phyloP scores from a whole-genome alignment of 2,329 filamentous ascomycete species.

The Magnaporthiopsis incrustans region DNA sequence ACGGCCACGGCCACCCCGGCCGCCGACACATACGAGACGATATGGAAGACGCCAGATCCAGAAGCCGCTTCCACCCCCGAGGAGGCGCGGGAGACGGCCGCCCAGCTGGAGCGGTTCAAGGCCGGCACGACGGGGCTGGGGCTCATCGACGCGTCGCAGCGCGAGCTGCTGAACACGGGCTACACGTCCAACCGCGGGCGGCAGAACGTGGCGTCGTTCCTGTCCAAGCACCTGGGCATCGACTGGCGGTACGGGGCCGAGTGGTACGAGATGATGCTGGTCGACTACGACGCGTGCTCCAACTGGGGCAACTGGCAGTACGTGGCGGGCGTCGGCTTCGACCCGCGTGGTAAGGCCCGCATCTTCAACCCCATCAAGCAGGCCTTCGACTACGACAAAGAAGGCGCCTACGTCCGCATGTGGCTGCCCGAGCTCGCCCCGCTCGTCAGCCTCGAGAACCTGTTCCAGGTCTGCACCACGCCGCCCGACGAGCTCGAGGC shows the following conservation, averaged over 20 bases:
- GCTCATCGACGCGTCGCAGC: conserved; percentile 68
- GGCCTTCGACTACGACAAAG: conserved; percentile 65
- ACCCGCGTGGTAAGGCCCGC: conserved; percentile 62
- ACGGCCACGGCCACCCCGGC: no score
- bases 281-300: conserved; percentile 68
- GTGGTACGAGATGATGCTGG: conserved; percentile 69
- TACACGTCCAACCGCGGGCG: conserved; percentile 71
- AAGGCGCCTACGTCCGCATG: conserved; percentile 60
- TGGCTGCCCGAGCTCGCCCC: conserved; percentile 63
- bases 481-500: conserved; percentile 47
- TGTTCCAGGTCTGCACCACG: conserved; percentile 66
- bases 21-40: not conserved
- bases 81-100: conserved; percentile 29
- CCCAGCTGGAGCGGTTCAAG: conserved; percentile 50
- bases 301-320: conserved; percentile 87
- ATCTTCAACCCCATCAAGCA: conserved; percentile 80
- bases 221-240: conserved; percentile 63
- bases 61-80: conserved; percentile 18
- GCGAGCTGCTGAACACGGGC: conserved; percentile 66
- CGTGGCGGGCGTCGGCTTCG: conserved; percentile 70
- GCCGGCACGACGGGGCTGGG: conserved; percentile 66
- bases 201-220: conserved; percentile 69
- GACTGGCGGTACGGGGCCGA: conserved; percentile 78
- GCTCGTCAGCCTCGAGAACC: conserved; percentile 43
- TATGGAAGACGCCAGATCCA: conserved; percentile 16